These are phyloP conservation scores for Erodium texanum DNA, from an alignment of 441 rosid species.

Conservation along the genomic window DNA sequence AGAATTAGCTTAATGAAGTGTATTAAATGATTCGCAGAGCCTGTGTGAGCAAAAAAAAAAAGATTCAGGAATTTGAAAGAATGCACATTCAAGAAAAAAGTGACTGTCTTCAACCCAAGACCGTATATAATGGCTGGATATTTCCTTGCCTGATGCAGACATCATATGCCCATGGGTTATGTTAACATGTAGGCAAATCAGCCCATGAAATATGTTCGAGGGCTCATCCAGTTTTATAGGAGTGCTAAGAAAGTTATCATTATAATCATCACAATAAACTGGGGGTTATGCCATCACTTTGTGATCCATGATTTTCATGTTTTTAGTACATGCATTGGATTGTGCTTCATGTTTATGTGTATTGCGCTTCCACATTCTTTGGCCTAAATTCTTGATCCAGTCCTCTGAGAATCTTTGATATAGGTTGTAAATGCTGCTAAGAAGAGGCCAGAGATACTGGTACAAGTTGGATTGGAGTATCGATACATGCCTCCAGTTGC, in stretches of 20 bases:
- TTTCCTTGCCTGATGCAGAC: background rate
- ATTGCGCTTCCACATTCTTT: constrained; percentile 3
- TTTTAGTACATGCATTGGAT: background rate
- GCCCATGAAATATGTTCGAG: background rate
- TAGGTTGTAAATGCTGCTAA: constrained; percentile 72
- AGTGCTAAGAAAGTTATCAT: background rate
- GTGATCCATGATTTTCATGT: background rate
- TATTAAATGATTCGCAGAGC: background rate
- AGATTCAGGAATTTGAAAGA: background rate
- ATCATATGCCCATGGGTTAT: background rate
- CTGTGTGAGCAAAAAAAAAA: background rate
- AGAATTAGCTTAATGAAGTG: background rate
- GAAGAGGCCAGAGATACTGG: constrained; percentile 67
- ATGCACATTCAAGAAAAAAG: background rate
- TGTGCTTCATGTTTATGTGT: background rate
- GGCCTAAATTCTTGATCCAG: constrained; percentile 4
- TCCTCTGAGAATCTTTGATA: constrained; percentile 14
- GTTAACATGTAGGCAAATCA: background rate
- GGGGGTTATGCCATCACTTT: constrained; percentile 3
- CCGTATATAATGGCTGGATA: background rate
- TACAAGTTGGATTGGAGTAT: constrained; percentile 89
- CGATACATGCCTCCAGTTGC: constrained; percentile 95
- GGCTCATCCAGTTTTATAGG: background rate
- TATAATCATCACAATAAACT: background rate
- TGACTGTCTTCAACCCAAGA: background rate